Percentiles rank a stretch among this genome's conserved stretches.
phyloP scores from a whole-genome alignment of 2,329 filamentous ascomycete species.

The Sordariomycetes sp. region DNA sequence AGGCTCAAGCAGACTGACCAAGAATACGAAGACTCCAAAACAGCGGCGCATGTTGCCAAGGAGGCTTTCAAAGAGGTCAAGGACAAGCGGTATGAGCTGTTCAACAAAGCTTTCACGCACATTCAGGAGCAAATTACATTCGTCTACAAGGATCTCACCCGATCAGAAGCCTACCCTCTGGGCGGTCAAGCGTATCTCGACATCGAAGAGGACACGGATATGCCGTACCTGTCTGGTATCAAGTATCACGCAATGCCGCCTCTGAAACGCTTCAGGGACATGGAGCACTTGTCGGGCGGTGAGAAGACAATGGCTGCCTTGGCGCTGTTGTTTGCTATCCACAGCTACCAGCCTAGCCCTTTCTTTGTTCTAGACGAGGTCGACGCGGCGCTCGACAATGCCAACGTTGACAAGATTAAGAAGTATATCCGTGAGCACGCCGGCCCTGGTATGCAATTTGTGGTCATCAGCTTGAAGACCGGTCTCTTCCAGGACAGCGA shows the following conservation, averaged over 20 bases:
- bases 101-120: conserved; percentile 90
- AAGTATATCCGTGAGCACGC: conserved; percentile 94
- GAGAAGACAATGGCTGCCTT: conserved; percentile 99
- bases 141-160: conserved; percentile 92
- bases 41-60: conserved; percentile 62
- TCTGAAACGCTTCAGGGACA: conserved; percentile 95
- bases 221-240: conserved; percentile 89
- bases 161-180: conserved; percentile 83
- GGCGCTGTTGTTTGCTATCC: conserved; percentile 92
- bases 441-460: conserved; percentile 96
- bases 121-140: conserved; percentile 90
- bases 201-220: conserved; percentile 87
- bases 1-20: conserved; percentile 77
- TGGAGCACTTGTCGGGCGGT: conserved; percentile 95
- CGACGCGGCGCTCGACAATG: conserved; percentile 94
- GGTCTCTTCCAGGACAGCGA: conserved; percentile 95
- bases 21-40: conserved; percentile 80
- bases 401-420: conserved; percentile 91
- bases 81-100: conserved; percentile 75
- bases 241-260: conserved; percentile 99
- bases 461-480: conserved; percentile 94
- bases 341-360: conserved; percentile 88
- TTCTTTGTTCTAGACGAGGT: conserved; percentile 99
- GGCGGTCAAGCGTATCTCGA: conserved; percentile 85
- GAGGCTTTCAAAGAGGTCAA: conserved; percentile 80